Evolutionary conservation across 805 yeast genomes (phyloP).

Genomic region (Cyberlindnera petersonii): DNA sequence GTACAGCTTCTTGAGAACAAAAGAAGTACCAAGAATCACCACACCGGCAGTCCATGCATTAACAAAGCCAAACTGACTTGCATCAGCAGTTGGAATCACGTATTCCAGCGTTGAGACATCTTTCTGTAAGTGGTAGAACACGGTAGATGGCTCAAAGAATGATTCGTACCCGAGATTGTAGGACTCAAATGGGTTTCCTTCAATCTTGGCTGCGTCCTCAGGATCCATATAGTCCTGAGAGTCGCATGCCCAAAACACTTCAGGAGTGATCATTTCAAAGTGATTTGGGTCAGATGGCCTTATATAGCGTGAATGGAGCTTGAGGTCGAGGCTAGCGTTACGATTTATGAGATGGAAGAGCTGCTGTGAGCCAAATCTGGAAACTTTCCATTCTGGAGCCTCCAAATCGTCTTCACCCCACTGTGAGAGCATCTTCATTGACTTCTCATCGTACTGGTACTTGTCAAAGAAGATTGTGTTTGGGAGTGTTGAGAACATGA

Average conservation of each 20-base stretch:
- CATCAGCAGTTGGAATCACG: slow-evolving; percentile 42
- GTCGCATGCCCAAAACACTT: slow-evolving; percentile 49
- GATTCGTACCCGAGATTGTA: slow-evolving; percentile 42
- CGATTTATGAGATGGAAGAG: slow-evolving; percentile 34
- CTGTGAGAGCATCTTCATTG: slow-evolving; percentile 32
- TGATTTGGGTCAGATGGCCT: slow-evolving; percentile 31
- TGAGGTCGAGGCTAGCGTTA: slow-evolving; percentile 32
- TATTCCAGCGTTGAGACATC: slow-evolving; percentile 18
- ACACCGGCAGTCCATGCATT: slow-evolving; percentile 34
- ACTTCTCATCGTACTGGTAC: slow-evolving; percentile 43
- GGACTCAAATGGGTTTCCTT: slow-evolving; percentile 36
- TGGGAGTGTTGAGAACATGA: slow-evolving; percentile 41
- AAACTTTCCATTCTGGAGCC: slow-evolving; percentile 46
- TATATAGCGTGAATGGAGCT: slow-evolving; percentile 50
- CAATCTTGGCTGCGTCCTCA: slow-evolving; percentile 25
- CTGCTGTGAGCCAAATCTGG: slow-evolving; percentile 44
- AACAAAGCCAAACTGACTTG: slow-evolving; percentile 28
- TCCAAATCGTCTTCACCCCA: slow-evolving; percentile 60
- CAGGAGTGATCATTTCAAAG: slow-evolving; percentile 34
- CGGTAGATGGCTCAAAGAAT: slow-evolving; percentile 43
- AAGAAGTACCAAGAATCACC: slow-evolving; percentile 33
- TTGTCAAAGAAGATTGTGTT: slow-evolving; percentile 47
- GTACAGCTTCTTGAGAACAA: slow-evolving; percentile 29
- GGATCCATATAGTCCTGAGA: slow-evolving; percentile 22
- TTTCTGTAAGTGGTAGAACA: slow-evolving; percentile 34